Evolutionary conservation across 495 filamentous ascomycete genomes (phyloP).

Genomic region (Aspergillus funiculosus): DNA sequence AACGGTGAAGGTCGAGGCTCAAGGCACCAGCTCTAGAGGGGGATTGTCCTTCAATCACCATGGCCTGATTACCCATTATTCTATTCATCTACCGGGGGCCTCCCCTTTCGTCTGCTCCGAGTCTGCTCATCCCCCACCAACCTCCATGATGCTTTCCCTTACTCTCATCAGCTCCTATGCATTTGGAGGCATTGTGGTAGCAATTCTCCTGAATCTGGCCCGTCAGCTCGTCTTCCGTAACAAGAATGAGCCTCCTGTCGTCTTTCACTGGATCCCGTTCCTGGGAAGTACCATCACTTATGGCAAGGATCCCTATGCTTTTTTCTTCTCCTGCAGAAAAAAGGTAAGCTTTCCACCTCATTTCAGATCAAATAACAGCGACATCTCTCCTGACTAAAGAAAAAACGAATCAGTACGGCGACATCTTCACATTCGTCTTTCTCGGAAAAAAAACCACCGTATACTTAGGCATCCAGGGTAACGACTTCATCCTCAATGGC

Average conservation of each 20-base stretch:
- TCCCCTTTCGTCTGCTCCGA: not conserved
- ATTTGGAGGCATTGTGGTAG: constrained; percentile 30
- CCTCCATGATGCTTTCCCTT: constrained; percentile 17
- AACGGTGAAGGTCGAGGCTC: too few species aligned
- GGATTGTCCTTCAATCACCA: constrained; percentile 4
- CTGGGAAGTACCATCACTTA: constrained; percentile 75
- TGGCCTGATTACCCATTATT: constrained; percentile 8
- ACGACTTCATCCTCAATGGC: constrained; percentile 82
- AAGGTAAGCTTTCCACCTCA: constrained; percentile 49
- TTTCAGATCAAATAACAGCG: not conserved
- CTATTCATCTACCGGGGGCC: too few species aligned
- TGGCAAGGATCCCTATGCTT: constrained; percentile 76
- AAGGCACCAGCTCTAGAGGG: too few species aligned
- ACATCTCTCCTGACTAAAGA: constrained; percentile 1
- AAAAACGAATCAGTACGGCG: constrained; percentile 54
- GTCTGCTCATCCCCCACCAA: not conserved
- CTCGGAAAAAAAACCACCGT: constrained; percentile 72
- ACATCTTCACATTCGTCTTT: constrained; percentile 74
- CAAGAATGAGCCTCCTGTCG: constrained; percentile 68
- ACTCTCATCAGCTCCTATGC: constrained; percentile 20
- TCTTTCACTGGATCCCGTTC: constrained; percentile 80
- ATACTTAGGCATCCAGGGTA: constrained; percentile 70
- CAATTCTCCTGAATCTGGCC: constrained; percentile 60
- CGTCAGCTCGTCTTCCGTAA: constrained; percentile 65
- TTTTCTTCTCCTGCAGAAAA: constrained; percentile 62